Evolutionary conservation across 2,329 filamentous ascomycete genomes (phyloP).

Genomic region (Elsinoe ampelina): DNA sequence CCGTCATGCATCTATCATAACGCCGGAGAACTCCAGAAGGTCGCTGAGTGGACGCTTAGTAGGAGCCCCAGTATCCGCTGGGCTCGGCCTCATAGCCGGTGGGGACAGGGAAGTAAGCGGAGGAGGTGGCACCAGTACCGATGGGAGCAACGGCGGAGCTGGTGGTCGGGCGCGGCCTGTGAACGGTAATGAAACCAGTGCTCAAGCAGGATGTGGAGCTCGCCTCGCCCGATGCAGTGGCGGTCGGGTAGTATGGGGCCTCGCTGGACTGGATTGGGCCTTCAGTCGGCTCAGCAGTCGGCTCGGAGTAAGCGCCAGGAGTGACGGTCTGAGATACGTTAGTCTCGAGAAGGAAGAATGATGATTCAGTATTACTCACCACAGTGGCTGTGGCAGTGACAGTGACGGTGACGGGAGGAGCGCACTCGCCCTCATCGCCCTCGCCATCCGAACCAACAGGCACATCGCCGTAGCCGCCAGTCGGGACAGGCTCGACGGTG

Average conservation of each 20-base stretch:
- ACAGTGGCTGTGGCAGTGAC: constrained; percentile 27
- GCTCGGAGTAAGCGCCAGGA: neutral
- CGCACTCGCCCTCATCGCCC: constrained; percentile 20
- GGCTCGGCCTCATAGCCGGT: constrained; percentile 9
- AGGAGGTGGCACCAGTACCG: neutral
- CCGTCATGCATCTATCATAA: constrained; percentile 10
- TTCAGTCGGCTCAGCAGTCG: constrained; percentile 11
- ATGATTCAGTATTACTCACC: neutral
- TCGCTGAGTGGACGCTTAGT: constrained; percentile 5
- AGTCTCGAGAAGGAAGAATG: neutral
- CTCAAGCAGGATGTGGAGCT: constrained; percentile 16
- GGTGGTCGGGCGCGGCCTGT: constrained; percentile 17
- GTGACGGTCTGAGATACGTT: neutral
- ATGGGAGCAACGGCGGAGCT: constrained; percentile 10
- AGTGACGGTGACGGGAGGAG: constrained; percentile 24
- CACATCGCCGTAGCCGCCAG: constrained; percentile 13
- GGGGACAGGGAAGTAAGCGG: constrained; percentile 5
- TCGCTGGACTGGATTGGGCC: constrained; percentile 15
- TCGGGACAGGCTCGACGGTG: constrained; percentile 25
- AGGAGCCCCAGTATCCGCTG: constrained; percentile 6
- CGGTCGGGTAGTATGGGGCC: constrained; percentile 16
- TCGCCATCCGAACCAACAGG: constrained; percentile 14
- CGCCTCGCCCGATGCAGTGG: constrained; percentile 19
- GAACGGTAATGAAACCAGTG: constrained; percentile 25
- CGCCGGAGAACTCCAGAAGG: neutral